phyloP scores from a whole-genome alignment of 2,329 filamentous ascomycete genomes.

The Apiospora sp. region DNA sequence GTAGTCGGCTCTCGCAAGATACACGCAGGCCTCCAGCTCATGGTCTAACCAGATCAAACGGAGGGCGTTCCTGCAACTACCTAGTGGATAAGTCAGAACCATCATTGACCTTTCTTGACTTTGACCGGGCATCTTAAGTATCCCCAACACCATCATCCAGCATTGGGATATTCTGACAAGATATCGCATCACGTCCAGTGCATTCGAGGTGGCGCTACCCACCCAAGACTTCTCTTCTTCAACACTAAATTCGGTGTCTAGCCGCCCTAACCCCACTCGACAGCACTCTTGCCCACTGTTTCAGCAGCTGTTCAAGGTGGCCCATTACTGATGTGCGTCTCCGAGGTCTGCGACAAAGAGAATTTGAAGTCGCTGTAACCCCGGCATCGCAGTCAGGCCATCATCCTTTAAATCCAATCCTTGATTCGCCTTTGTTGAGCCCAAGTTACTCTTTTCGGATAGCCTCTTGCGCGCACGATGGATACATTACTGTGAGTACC shows the following conservation, averaged over 20 bases:
- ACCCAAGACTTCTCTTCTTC: conserved; percentile 9
- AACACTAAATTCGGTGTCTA: conserved; percentile 15
- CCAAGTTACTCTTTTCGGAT: not conserved
- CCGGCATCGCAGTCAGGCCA: not conserved
- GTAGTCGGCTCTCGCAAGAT: not conserved
- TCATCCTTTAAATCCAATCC: not conserved
- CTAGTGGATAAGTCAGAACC: conserved; percentile 4
- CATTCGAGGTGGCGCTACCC: conserved; percentile 6
- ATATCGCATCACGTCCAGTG: not conserved
- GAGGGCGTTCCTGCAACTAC: not conserved
- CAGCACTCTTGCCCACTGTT: conserved; percentile 18
- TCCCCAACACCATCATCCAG: not conserved
- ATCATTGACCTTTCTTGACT: not conserved
- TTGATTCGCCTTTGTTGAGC: not conserved
- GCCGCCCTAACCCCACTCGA: conserved; percentile 17
- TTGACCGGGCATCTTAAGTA: not conserved
- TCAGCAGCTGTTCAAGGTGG: conserved; percentile 3
- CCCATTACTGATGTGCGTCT: not conserved
- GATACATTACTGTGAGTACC: conserved; percentile 23
- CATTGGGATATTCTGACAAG: not conserved
- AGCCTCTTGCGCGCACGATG: conserved; percentile 20
- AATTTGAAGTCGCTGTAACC: conserved; percentile 1
- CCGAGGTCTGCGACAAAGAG: not conserved
- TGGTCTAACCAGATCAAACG: conserved; percentile 4
- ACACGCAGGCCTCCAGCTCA: not conserved